These are phyloP conservation scores for Rubia yunnanensis DNA, from an alignment of 257 asterid species.

Conservation along the genomic window DNA sequence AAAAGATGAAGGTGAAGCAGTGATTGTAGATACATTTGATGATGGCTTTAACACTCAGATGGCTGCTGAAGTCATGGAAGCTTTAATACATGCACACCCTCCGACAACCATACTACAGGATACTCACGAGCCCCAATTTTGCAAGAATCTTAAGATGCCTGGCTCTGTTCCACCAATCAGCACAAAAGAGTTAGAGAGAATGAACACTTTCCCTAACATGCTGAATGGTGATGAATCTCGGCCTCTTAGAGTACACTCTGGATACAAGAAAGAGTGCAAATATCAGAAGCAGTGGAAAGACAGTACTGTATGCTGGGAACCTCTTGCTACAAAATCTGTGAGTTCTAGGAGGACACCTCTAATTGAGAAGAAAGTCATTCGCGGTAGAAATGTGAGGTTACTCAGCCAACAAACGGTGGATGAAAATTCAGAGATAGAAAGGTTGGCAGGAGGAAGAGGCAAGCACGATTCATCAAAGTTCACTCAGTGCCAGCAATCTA, in stretches of 20 bases:
- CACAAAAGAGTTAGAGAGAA: slow-evolving; percentile 28
- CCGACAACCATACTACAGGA: slow-evolving; percentile 15
- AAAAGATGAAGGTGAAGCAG: slow-evolving; percentile 18
- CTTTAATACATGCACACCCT: slow-evolving; percentile 37
- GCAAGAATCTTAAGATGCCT: slow-evolving; percentile 15
- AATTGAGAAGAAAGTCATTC: slow-evolving; percentile 11
- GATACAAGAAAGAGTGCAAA: slow-evolving; percentile 13
- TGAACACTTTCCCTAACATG: slow-evolving; percentile 17
- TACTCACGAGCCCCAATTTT: slow-evolving; percentile 12
- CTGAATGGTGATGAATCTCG: slow-evolving; percentile 10
- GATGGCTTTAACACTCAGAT: slow-evolving; percentile 74
- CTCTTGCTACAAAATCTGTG: slow-evolving; percentile 17
- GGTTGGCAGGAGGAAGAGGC: slow-evolving; percentile 10
- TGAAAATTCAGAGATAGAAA: slow-evolving; percentile 15
- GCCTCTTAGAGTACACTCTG: slow-evolving; percentile 10
- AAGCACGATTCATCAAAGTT: slow-evolving; percentile 15
- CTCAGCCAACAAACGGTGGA: slow-evolving; percentile 15
- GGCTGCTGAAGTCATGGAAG: slow-evolving; percentile 93
- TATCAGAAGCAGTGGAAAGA: slow-evolving; percentile 12
- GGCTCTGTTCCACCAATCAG: slow-evolving; percentile 30
- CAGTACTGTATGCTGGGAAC: slow-evolving; percentile 14
- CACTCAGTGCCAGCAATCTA: slow-evolving; percentile 4
- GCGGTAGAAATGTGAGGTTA: slow-evolving; percentile 16
- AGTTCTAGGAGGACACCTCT: slow-evolving; percentile 1
- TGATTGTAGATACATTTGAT: slow-evolving; percentile 27